Evolutionary conservation across 23 red algal genomes (phyloP).

Genomic region (Gracilaria vermiculophylla): DNA sequence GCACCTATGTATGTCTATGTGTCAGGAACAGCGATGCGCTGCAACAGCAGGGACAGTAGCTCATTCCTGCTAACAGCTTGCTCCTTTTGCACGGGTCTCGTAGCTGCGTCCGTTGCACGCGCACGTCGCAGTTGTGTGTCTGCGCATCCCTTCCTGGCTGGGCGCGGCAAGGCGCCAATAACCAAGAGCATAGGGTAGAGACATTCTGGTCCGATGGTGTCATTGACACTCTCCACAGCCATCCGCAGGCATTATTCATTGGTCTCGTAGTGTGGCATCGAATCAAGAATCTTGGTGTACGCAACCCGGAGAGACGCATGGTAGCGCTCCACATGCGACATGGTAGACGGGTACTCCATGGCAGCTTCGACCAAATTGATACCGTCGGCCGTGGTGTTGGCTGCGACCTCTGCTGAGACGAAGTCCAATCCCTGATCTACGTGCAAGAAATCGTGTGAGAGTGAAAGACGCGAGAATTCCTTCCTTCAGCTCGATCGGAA

Average conservation of each 20-base stretch:
- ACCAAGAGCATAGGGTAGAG: not conserved
- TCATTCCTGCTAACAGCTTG: no score
- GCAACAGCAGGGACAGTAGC: no score
- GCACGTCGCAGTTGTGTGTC: not conserved
- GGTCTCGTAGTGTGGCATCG: not conserved
- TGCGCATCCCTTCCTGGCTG: not conserved
- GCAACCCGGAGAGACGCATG: not conserved
- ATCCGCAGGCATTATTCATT: constrained; percentile 11
- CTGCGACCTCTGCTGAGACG: constrained; percentile 7
- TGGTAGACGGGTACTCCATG: constrained; percentile 18
- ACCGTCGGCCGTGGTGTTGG: not conserved
- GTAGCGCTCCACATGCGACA: constrained; percentile 29
- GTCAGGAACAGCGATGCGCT: no score
- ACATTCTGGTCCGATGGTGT: constrained; percentile 15
- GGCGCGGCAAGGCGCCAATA: not conserved
- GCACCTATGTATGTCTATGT: no score
- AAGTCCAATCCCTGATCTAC: constrained; percentile 15
- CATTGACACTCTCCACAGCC: not conserved
- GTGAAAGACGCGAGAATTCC: no score
- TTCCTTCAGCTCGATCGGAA: no score
- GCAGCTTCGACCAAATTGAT: not conserved
- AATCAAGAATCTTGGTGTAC: not conserved
- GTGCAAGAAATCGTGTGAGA: constrained; percentile 2
- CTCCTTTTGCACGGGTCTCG: constrained; percentile 2
- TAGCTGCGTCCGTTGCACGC: constrained; percentile 6